Conservation (phyloP, 768 basidiomycete species). For the Candolleomyces aberdarensis region DNA sequence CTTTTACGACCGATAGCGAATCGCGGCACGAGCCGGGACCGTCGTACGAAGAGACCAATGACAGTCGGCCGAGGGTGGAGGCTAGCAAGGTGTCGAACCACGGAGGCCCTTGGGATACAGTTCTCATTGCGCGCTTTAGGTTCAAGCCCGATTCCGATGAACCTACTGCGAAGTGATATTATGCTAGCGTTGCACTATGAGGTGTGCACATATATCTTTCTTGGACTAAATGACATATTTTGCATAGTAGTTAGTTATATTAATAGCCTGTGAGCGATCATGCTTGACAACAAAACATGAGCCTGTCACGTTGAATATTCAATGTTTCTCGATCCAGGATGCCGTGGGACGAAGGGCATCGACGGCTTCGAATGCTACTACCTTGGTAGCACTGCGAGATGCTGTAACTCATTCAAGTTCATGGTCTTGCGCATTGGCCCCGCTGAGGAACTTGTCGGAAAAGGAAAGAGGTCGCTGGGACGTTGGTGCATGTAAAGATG, state of each 20-base stretch:
- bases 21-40: slow-evolving; percentile 43
- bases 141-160: slow-evolving; percentile 61
- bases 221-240: background rate
- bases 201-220: background rate
- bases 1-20: slow-evolving; percentile 58
- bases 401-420: too few species aligned
- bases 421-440: too few species aligned
- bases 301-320: background rate
- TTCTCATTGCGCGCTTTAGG: slow-evolving; percentile 60
- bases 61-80: slow-evolving; percentile 14
- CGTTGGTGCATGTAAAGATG: too few species aligned
- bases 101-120: slow-evolving; percentile 48
- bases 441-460: too few species aligned
- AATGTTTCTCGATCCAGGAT: too few species aligned
- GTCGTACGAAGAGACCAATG: slow-evolving; percentile 37
- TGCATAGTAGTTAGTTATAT: background rate
- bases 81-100: slow-evolving; percentile 24
- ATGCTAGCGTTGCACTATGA: background rate
- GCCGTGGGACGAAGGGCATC: too few species aligned
- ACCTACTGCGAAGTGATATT: slow-evolving; percentile 37
- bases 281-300: background rate
- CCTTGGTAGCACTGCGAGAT: too few species aligned
- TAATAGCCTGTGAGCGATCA: background rate
- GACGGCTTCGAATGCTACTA: too few species aligned
- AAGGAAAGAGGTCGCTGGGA: too few species aligned